phyloP scores from a whole-genome alignment of 352 stramenopile genomes.

The Phytophthora pistaciae region DNA sequence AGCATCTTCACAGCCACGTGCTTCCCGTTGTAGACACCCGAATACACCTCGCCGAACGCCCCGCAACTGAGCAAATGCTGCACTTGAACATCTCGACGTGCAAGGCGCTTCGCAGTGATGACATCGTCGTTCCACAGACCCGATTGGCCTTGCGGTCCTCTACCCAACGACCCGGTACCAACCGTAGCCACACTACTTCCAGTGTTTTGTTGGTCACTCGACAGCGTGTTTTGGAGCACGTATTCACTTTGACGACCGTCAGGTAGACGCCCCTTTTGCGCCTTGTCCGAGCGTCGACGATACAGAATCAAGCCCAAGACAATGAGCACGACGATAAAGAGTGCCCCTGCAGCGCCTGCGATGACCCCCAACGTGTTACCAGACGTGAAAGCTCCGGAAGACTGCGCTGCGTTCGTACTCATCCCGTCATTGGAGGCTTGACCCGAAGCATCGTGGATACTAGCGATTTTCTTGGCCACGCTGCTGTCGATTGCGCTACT shows the following conservation, averaged over 20 bases:
- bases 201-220: too few relatives aligned
- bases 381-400: background rate
- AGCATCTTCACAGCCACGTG: constrained; percentile 51
- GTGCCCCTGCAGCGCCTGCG: background rate
- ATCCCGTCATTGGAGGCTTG: too few relatives aligned
- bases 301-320: background rate
- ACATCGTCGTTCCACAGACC: constrained; percentile 33
- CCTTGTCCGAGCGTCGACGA: background rate
- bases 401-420: background rate
- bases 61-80: constrained; percentile 34
- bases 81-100: constrained; percentile 21
- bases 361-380: background rate
- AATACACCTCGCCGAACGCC: constrained; percentile 53
- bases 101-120: constrained; percentile 31
- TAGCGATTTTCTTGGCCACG: background rate
- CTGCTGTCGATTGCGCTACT: too few relatives aligned
- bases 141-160: background rate
- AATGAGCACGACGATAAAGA: background rate
- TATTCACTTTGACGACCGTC: background rate
- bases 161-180: background rate
- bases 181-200: background rate
- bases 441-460: background rate
- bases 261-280: too few relatives aligned
- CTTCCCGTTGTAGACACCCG: constrained; percentile 32
- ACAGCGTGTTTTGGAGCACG: background rate